Percentiles rank a stretch among this genome's conserved stretches.
Evolutionary conservation across 805 yeast species (phyloP).

Genomic region (Saccharomycopsis vini): DNA sequence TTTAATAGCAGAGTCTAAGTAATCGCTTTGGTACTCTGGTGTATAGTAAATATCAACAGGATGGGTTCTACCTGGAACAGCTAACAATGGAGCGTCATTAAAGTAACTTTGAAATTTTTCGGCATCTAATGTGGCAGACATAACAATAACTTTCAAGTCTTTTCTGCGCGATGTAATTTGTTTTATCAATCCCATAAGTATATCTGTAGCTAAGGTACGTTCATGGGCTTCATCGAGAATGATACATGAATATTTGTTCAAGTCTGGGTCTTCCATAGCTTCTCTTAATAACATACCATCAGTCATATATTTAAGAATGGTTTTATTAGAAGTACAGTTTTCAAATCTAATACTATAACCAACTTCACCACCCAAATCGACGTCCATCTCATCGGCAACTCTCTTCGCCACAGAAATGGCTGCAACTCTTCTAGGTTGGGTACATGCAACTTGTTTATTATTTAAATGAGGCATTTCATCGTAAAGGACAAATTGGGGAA

Average conservation of each 20-base stretch:
- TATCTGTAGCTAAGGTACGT: conserved; percentile 93
- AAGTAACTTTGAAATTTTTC: conserved; percentile 89
- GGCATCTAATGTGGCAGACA: conserved; percentile 98
- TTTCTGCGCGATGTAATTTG: conserved; percentile 72
- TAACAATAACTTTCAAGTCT: conserved; percentile 83
- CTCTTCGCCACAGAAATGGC: conserved; percentile 98
- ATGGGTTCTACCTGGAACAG: conserved; percentile 96
- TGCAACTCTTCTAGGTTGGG: conserved; percentile 90
- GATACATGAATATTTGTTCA: conserved; percentile 75
- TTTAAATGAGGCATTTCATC: conserved; percentile 81
- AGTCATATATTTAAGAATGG: conserved; percentile 91
- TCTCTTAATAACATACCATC: conserved; percentile 97
- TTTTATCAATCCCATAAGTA: conserved; percentile 87
- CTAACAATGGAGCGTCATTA: conserved; percentile 83
- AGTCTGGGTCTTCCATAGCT: conserved; percentile 91
- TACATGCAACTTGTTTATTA: conserved; percentile 70
- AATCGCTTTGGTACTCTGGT: conserved; percentile 92
- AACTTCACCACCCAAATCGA: conserved; percentile 82
- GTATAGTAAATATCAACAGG: conserved; percentile 97
- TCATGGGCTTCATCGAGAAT: conserved; percentile 98
- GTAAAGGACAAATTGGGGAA: conserved; percentile 78
- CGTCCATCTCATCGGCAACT: conserved; percentile 97
- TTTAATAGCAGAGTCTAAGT: conserved; percentile 87
- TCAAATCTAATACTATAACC: conserved; percentile 95
- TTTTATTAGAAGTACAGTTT: conserved; percentile 70